Evolutionary conservation across 1,284 basidiomycete genomes (phyloP).

Genomic region (Prillingera fragicola): DNA sequence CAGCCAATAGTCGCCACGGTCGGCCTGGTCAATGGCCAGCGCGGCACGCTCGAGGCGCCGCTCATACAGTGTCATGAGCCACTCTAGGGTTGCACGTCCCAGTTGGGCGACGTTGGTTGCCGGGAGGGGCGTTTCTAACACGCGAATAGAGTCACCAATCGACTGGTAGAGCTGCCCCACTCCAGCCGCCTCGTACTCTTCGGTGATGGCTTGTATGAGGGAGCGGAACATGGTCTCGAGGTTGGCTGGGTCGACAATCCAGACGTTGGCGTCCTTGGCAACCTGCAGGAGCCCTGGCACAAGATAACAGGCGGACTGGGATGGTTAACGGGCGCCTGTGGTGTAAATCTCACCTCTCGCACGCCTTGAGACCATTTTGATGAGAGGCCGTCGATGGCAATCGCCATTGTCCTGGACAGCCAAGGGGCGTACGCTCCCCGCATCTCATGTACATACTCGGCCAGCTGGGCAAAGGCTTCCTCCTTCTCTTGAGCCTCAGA

Average conservation of each 20-base stretch:
- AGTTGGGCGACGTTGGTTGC: conserved; percentile 13
- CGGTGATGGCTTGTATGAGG: conserved; percentile 60
- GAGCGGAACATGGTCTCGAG: conserved; percentile 63
- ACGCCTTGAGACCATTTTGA: conserved; percentile 80
- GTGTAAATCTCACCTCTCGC: conserved; percentile 54
- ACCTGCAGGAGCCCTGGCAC: conserved; percentile 65
- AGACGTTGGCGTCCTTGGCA: conserved; percentile 58
- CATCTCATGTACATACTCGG: conserved; percentile 70
- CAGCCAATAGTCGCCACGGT: conserved; percentile 11
- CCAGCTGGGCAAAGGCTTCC: conserved; percentile 74
- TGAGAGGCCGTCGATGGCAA: conserved; percentile 62
- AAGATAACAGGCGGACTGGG: conserved; percentile 44
- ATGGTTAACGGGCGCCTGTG: too few relatives aligned
- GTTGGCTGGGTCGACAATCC: conserved; percentile 63
- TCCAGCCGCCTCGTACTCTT: conserved; percentile 66
- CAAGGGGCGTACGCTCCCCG: conserved; percentile 66
- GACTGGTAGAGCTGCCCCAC: conserved; percentile 57
- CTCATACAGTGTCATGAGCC: conserved; percentile 12
- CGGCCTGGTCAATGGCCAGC: not conserved
- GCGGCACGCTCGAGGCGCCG: conserved; percentile 10
- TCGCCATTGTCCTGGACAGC: conserved; percentile 61
- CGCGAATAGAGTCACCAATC: conserved; percentile 61
- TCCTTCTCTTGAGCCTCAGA: conserved; percentile 76
- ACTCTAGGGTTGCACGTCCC: conserved; percentile 10
- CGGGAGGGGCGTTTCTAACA: conserved; percentile 51